A percentile compares a stretch with the other conserved stretches of the same genome.
These are phyloP conservation scores for Galeopsis tetrahit DNA, from an alignment of 257 asterid species.

Conservation along the genomic window DNA sequence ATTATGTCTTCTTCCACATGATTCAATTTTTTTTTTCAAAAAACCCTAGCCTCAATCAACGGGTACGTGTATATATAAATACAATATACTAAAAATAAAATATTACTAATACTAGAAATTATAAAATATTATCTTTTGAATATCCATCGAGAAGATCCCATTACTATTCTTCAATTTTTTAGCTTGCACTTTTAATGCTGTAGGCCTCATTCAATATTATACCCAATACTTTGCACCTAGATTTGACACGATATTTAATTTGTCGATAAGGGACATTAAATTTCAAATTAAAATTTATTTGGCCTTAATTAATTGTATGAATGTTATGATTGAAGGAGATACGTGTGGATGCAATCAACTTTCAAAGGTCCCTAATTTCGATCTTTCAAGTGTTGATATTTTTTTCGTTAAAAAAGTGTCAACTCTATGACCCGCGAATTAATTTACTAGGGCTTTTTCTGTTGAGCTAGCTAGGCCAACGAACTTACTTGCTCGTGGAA, in stretches of 20 bases:
- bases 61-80: constrained; percentile 19
- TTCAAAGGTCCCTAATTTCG: no score
- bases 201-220: constrained; percentile 22
- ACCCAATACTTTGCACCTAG: constrained; percentile 26
- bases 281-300: background rate
- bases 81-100: background rate
- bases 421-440: no score
- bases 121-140: no score
- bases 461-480: no score
- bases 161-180: background rate
- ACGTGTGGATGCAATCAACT: no score
- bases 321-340: background rate
- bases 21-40: constrained; percentile 5
- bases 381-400: no score
- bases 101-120: no score
- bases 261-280: background rate
- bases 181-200: constrained; percentile 47
- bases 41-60: constrained; percentile 70
- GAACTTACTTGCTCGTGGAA: no score
- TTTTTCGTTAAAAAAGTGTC: no score
- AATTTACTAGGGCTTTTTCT: no score
- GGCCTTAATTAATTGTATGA: background rate
- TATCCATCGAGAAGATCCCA: no score
- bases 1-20: constrained; percentile 67
- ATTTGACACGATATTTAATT: constrained; percentile 5